phyloP scores from a whole-genome alignment of 169 alveolate species.

The Theileria sp. region DNA sequence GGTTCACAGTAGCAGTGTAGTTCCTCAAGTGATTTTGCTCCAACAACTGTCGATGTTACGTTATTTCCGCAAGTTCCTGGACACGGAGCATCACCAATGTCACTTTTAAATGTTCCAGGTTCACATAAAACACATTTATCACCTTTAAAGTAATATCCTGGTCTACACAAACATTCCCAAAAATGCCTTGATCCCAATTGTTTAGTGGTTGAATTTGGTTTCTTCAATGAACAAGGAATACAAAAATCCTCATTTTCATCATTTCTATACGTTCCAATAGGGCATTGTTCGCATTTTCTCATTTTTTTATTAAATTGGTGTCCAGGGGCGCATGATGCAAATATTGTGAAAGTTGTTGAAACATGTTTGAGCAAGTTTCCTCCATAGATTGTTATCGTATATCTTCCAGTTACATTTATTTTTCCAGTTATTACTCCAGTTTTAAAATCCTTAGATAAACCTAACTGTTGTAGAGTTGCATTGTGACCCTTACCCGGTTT shows the following conservation, averaged over 20 bases:
- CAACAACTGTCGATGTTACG: conserved; percentile 4
- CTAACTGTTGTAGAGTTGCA: neutral
- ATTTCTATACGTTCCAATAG: conserved; percentile 65
- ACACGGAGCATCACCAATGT: conserved; percentile 46
- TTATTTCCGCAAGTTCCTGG: conserved; percentile 54
- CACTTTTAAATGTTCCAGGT: conserved; percentile 64
- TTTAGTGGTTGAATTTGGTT: conserved; percentile 35
- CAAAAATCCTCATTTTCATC: conserved; percentile 41
- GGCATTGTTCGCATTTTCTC: conserved; percentile 58
- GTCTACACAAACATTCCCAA: conserved; percentile 75
- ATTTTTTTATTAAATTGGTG: conserved; percentile 18
- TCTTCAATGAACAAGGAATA: conserved; percentile 9
- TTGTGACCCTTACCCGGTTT: neutral
- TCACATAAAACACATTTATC: conserved; percentile 66
- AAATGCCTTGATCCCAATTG: conserved; percentile 26
- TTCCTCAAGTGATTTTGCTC: conserved; percentile 13
- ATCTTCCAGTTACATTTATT: conserved; percentile 20
- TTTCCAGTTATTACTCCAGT: conserved; percentile 54
- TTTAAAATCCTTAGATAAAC: conserved; percentile 12
- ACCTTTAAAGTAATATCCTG: conserved; percentile 64
- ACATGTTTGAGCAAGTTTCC: conserved; percentile 34
- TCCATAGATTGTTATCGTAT: conserved; percentile 24
- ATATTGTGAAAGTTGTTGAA: conserved; percentile 2
- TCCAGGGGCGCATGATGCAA: conserved; percentile 56
- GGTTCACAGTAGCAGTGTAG: conserved; percentile 62